Evolutionary conservation across 495 filamentous ascomycete species (phyloP), one percentile per base, ranked within the genome.

Genomic region (Usnea hakonensis): DNA sequence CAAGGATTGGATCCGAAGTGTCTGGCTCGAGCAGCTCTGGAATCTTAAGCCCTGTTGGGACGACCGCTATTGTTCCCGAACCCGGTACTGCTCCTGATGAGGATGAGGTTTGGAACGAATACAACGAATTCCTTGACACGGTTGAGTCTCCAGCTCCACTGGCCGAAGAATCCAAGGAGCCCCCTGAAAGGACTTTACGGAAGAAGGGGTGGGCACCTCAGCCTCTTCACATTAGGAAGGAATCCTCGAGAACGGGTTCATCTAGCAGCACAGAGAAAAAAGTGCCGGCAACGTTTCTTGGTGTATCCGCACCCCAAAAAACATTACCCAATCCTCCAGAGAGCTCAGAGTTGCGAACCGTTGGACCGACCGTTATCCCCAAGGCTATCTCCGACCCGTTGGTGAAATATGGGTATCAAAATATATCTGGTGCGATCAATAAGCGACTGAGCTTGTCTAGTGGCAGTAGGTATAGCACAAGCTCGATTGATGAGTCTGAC

Each of bases 91-190:
- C 79, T 10, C 78, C 85, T 7, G 85, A 77, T 19, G 87, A 91
- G 65, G 94, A 97, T 67, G 94, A 97, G 68, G 81, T 96, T 21
- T 98, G 94, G 94, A 84, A 88, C 43, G 91, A 98, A 72, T 97
- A 94, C 65, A 87, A 97, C 70, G 94, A 97, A 69, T 77, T 95
- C 19, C 81, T 97, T 58, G 89, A 89, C 64, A 84, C 90, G 52
- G 83, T 87, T 16, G 77, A 84, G 19, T 81, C 84, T 17, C 73
- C 77, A 3, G 69, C 71, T 21, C 67, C 73, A n/a, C 65, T 69
- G 33, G 43, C 69, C 13, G 56, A 9, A 10, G 61, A 66, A 19
- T 50, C 69, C 9, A 55, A 1, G 2, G 57, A 67, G 16, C 48
- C 67, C 37, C 70, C 78, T 57, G 75, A 77, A 46, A 61, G 74